phyloP scores from a whole-genome alignment of 805 yeast genomes.

The Pichia pseudocactophila region DNA sequence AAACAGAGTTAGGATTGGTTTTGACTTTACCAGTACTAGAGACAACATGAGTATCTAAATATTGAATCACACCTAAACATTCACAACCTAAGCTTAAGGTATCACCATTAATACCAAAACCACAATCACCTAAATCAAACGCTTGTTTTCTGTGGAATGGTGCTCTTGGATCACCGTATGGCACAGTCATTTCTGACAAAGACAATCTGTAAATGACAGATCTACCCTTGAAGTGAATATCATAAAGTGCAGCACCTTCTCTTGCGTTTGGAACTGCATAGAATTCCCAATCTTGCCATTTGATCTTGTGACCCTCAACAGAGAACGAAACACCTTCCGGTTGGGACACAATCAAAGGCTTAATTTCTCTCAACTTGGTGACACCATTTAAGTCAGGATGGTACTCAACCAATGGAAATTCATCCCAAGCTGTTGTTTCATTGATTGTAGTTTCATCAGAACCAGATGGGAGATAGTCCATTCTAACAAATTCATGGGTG shows the following conservation, averaged over 20 bases:
- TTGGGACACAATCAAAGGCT: slow-evolving; percentile 61
- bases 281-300: slow-evolving; percentile 83
- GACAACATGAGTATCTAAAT: slow-evolving; percentile 53
- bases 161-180: slow-evolving; percentile 77
- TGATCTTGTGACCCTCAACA: slow-evolving; percentile 48
- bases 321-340: slow-evolving; percentile 76
- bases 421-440: slow-evolving; percentile 53
- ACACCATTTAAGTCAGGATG: slow-evolving; percentile 62
- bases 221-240: slow-evolving; percentile 67
- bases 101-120: slow-evolving; percentile 69
- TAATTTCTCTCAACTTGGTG: slow-evolving; percentile 41
- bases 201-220: slow-evolving; percentile 65
- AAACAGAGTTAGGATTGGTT: slow-evolving; percentile 58
- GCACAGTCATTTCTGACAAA: slow-evolving; percentile 79
- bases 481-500: slow-evolving; percentile 53
- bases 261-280: slow-evolving; percentile 60
- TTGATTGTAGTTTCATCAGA: slow-evolving; percentile 49
- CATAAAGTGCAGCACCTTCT: slow-evolving; percentile 73
- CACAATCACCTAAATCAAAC: slow-evolving; percentile 78
- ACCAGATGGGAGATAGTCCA: slow-evolving; percentile 69
- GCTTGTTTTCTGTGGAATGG: slow-evolving; percentile 85
- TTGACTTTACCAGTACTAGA: slow-evolving; percentile 53
- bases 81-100: slow-evolving; percentile 67
- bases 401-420: slow-evolving; percentile 57
- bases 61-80: slow-evolving; percentile 72